Evolutionary conservation across 371 early-diverging fungal species (phyloP), one percentile per base, ranked within the genome.

Genomic region (Mycotypha africana): DNA sequence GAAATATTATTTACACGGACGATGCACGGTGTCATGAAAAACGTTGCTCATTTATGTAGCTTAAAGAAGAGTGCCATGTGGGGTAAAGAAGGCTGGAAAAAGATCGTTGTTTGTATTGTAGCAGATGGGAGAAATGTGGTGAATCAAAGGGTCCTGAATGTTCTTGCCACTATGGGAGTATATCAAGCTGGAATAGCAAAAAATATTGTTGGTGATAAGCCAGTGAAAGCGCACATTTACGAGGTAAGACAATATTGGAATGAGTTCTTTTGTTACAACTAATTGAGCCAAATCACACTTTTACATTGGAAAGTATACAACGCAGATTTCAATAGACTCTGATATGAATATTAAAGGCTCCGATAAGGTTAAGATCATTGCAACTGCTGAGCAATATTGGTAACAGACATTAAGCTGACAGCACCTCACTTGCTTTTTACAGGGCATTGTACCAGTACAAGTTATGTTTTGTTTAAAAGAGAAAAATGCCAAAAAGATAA

Each of bases 21-120:
- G 0, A 79, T 89, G 82, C 70, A 78, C 39, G 82, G 85, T 6
- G 74, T 90, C 24, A 80, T 84, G 74, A 86, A 84, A 54, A 93
- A 93, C 55, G 82, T 91, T 46, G 74, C 81, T 2, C 78, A 88
- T 51, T 60, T 92, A 5, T 90, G 89, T 49, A 67, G 69, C 2
- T 76, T 82, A 34, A 64, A 67, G 17, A 63, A 76, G 12, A 75
- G 74, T 4, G 46, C 56, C 17, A 71, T 66, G 12, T 89, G 91
- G 91, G 86, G 85, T 1, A 67, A 76, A 0, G 80, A 85, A 4
- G 83, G 85, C 0, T 93, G 93, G 93, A 76, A 88, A 53, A 89
- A 91, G 51, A 75, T 91, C 4, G 88, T 89, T 1, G 86, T 93
- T 0, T 87, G 86, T 49, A 79, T 93, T 43, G 86, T 93, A 0